These are phyloP conservation scores for Calonectria naviculata DNA, from an alignment of 2,329 filamentous ascomycete species.

Conservation along the genomic window DNA sequence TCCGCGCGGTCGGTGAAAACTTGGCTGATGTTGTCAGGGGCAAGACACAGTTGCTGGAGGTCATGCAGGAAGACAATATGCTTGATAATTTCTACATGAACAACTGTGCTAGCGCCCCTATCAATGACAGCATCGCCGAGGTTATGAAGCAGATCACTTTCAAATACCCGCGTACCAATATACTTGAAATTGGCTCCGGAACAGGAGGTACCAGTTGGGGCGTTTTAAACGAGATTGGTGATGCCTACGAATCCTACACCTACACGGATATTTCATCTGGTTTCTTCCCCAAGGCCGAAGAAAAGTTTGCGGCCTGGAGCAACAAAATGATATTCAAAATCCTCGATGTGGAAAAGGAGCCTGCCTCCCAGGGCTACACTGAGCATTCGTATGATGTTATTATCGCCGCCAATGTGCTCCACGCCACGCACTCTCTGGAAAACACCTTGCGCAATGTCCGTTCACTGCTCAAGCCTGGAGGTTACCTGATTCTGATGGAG, in stretches of 20 bases:
- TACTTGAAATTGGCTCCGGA: constrained; percentile 22
- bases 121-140: constrained; percentile 22
- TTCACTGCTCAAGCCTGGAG: constrained; percentile 44
- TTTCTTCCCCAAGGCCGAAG: constrained; percentile 49
- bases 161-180: constrained; percentile 18
- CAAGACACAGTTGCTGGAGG: constrained; percentile 23
- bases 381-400: constrained; percentile 41
- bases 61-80: constrained; percentile 22
- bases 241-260: constrained; percentile 38
- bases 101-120: constrained; percentile 13
- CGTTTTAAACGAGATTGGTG: constrained; percentile 6
- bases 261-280: constrained; percentile 53
- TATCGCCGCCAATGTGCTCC: constrained; percentile 45
- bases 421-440: constrained; percentile 42
- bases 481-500: constrained; percentile 45
- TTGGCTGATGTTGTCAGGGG: constrained; percentile 16
- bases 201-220: constrained; percentile 19
- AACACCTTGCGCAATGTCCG: constrained; percentile 38
- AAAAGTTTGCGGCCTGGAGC: constrained; percentile 34
- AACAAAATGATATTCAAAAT: constrained; percentile 45
- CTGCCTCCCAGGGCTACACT: constrained; percentile 40
- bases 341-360: constrained; percentile 48
- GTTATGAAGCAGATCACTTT: constrained; percentile 20
- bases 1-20: constrained; percentile 24
- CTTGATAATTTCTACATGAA: constrained; percentile 28